phyloP scores from a whole-genome alignment of 2,329 filamentous ascomycete species.

The Pseudocercospora vitis region DNA sequence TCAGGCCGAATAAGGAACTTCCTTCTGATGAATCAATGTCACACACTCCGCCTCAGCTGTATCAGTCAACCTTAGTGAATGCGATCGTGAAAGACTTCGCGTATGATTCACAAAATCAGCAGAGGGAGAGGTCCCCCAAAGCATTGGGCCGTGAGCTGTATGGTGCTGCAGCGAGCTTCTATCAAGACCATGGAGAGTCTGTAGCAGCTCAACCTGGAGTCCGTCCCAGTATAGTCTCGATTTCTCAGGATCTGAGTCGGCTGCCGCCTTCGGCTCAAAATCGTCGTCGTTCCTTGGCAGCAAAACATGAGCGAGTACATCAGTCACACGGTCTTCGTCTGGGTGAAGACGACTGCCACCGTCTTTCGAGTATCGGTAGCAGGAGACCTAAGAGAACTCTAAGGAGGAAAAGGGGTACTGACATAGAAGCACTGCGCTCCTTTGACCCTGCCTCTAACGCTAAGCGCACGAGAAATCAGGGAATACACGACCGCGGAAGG shows the following conservation, averaged over 20 bases:
- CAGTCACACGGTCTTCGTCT: slow-evolving; percentile 15
- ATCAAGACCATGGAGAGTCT: slow-evolving; percentile 61
- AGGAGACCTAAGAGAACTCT: slow-evolving; percentile 6
- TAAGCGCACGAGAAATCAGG: background rate
- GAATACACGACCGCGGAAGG: background rate
- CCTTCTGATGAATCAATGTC: slow-evolving; percentile 26
- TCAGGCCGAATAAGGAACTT: slow-evolving; percentile 1
- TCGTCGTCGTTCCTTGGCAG: background rate
- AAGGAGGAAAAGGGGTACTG: slow-evolving; percentile 7
- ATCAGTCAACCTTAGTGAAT: slow-evolving; percentile 33
- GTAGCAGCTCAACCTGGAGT: slow-evolving; percentile 60
- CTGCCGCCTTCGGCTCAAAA: slow-evolving; percentile 4
- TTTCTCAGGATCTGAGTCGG: background rate
- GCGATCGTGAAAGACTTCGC: slow-evolving; percentile 38
- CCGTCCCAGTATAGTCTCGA: slow-evolving; percentile 39
- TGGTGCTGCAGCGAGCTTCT: slow-evolving; percentile 61
- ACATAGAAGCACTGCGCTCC: background rate
- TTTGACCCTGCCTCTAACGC: background rate
- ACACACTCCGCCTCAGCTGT: slow-evolving; percentile 33
- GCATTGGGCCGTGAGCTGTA: slow-evolving; percentile 28
- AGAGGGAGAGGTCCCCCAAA: slow-evolving; percentile 5
- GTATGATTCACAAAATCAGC: slow-evolving; percentile 22
- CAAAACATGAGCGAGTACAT: slow-evolving; percentile 20
- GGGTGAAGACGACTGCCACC: background rate
- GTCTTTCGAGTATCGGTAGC: background rate